Base-by-base conservation (phyloP, 2,329 filamentous ascomycete species). In the Colletotrichum spaethianum region DNA sequence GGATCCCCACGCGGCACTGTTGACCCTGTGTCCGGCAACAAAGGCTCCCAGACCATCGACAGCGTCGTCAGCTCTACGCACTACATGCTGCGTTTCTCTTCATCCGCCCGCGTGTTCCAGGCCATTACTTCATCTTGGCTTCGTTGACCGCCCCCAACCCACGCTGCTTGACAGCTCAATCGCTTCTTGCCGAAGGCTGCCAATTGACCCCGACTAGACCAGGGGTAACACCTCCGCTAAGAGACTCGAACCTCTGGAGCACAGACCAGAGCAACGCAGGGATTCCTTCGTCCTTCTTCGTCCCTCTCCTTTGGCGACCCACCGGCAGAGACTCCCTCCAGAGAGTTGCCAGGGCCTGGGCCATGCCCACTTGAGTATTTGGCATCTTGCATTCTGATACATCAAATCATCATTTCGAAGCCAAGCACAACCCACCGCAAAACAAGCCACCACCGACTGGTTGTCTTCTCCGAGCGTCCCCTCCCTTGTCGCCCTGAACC, bases 261-360 rank as follows among this genome's bases (percentile, higher is more conserved):
- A 72, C 69, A 72, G 69, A 72, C 69, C 64, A 71, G 69, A 72
- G 64, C 64, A 57, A 40, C 69, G 38, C 69, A 72, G 64, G 69
- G 69, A 72, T 68, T 61, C 31, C 38, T 4, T 20, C 42, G 28
- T 53, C 33, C n/a, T 48, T 33, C 53, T 53, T 57, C 64, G 40
- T 36, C 23, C 23, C 42, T 33, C 31, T 60, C 57, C 14, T 56
- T 20, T 38, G 53, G 9, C 16, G n/a, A 26, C 38, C 38, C 57
- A 46, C 56, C 40, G 11, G 26, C 18, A n/a, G 20, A 23, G 6
- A 46, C 12, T 16, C 38, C 23, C 56, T 20, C 26, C 57, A 28
- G 60, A 40, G 8, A 33, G 23, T 40, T 33, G 38, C 48, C 38
- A 57, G 52, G 64, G 57, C 69, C 28, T 48, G 67, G 33, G 33